These are phyloP conservation scores for Cercophora samala DNA, from an alignment of 495 filamentous ascomycete species.

Conservation along the genomic window DNA sequence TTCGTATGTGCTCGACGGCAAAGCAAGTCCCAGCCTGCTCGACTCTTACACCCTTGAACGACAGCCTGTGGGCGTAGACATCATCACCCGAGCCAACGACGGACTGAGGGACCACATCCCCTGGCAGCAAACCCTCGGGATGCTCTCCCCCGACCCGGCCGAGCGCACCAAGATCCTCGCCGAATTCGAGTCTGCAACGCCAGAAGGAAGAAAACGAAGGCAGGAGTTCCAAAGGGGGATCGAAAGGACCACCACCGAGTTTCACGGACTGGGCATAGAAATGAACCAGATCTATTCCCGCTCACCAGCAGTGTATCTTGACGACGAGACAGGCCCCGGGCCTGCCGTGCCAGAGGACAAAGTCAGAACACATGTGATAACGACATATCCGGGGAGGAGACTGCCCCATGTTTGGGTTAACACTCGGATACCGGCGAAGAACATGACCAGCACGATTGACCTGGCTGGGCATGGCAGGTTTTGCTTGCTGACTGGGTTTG, in stretches of 20 bases:
- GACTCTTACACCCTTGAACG: constrained; percentile 38
- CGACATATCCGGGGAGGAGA: constrained; percentile 37
- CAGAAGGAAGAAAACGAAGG: constrained; percentile 22
- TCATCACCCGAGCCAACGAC: constrained; percentile 42
- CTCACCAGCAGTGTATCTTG: constrained; percentile 28
- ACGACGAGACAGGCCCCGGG: constrained; percentile 21
- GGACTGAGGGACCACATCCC: constrained; percentile 34
- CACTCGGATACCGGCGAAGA: constrained; percentile 25
- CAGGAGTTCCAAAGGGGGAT: constrained; percentile 31
- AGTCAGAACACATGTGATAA: constrained; percentile 25
- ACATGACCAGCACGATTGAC: constrained; percentile 37
- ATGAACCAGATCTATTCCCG: constrained; percentile 40
- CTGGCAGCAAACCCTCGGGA: constrained; percentile 37
- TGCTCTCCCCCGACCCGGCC: constrained; percentile 28
- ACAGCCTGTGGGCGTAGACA: constrained; percentile 40
- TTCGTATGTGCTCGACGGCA: constrained; percentile 37
- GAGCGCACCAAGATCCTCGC: constrained; percentile 25
- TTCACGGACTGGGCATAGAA: constrained; percentile 41
- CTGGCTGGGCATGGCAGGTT: constrained; percentile 37
- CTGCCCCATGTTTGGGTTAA: constrained; percentile 45
- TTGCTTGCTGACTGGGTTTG: constrained; percentile 38
- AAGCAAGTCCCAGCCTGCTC: constrained; percentile 30
- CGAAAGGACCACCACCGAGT: constrained; percentile 33
- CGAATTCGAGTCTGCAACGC: constrained; percentile 29
- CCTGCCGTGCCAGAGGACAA: constrained; percentile 23